phyloP scores from a whole-genome alignment of 345 rosid species.

The Aegle marmelos region DNA sequence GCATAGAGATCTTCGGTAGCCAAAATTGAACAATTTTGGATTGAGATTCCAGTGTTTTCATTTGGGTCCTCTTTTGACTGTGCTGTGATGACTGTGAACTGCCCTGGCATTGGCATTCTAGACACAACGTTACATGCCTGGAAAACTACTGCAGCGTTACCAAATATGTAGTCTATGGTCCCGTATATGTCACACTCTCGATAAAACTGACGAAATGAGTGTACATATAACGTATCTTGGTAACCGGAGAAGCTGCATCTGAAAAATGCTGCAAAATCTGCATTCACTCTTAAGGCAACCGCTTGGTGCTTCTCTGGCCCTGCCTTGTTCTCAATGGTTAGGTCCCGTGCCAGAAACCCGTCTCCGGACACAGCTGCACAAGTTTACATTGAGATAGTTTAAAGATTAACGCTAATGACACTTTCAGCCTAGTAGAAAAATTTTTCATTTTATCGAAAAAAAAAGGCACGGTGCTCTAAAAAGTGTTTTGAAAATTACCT shows the following conservation, averaged over 20 bases:
- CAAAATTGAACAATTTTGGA: conserved; percentile 71
- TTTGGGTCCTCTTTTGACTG: conserved; percentile 61
- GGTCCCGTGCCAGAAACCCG: conserved; percentile 74
- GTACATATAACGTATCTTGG: conserved; percentile 73
- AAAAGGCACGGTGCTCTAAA: background rate
- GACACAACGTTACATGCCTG: conserved; percentile 69
- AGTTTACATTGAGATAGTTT: background rate
- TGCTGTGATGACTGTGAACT: conserved; percentile 70
- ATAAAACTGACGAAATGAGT: conserved; percentile 73
- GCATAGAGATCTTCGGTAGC: conserved; percentile 49
- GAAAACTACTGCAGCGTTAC: conserved; percentile 72
- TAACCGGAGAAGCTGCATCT: conserved; percentile 57
- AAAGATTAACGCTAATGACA: too few species aligned
- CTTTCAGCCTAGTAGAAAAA: too few species aligned
- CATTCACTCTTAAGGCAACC: conserved; percentile 65
- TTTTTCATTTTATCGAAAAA: background rate
- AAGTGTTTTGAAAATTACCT: conserved; percentile 36
- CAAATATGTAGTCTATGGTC: conserved; percentile 70
- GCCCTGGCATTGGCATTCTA: conserved; percentile 63
- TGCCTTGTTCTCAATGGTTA: conserved; percentile 69
- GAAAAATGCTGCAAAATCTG: conserved; percentile 65
- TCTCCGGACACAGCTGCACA: conserved; percentile 68
- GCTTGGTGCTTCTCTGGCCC: conserved; percentile 83
- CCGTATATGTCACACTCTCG: conserved; percentile 76
- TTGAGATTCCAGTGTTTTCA: conserved; percentile 73